Conservation (phyloP, 495 filamentous ascomycete species). For the Trichocladium antarcticum region DNA sequence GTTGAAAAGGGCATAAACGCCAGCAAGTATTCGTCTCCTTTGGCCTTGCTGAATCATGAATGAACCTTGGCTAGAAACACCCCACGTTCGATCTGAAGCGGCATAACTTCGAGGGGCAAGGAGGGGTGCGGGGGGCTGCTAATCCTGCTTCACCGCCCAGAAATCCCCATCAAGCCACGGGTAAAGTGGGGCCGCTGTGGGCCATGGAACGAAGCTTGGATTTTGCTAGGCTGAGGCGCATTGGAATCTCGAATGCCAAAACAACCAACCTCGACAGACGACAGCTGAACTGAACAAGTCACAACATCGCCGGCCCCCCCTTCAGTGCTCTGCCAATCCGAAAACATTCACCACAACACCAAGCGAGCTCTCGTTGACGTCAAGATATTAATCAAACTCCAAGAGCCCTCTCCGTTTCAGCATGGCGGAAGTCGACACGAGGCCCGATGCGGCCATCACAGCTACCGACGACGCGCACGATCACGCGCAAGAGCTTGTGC, state of each 20-base stretch:
- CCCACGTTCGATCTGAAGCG: constrained; percentile 21
- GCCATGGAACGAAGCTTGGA: not conserved
- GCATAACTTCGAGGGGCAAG: constrained; percentile 29
- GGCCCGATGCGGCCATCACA: constrained; percentile 6
- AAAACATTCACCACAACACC: not conserved
- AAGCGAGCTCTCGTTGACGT: no score
- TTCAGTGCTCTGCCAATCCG: not conserved
- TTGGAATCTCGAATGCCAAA: not conserved
- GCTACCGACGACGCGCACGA: constrained; percentile 10
- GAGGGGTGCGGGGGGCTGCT: constrained; percentile 1
- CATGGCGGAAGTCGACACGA: constrained; percentile 16
- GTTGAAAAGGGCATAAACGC: no score
- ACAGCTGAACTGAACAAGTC: no score
- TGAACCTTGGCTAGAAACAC: constrained; percentile 7
- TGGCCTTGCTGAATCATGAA: not conserved
- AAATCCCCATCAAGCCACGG: not conserved
- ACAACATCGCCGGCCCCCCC: no score
- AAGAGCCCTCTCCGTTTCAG: not conserved
- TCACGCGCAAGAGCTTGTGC: constrained; percentile 19
- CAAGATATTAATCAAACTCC: no score
- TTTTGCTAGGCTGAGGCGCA: not conserved
- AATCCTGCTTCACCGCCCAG: constrained; percentile 12
- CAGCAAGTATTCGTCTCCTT: no score
- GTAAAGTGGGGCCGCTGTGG: not conserved
- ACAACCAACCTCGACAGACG: no score